Conservation (phyloP, 306 rosid genomes). For the Castanea crenata region DNA sequence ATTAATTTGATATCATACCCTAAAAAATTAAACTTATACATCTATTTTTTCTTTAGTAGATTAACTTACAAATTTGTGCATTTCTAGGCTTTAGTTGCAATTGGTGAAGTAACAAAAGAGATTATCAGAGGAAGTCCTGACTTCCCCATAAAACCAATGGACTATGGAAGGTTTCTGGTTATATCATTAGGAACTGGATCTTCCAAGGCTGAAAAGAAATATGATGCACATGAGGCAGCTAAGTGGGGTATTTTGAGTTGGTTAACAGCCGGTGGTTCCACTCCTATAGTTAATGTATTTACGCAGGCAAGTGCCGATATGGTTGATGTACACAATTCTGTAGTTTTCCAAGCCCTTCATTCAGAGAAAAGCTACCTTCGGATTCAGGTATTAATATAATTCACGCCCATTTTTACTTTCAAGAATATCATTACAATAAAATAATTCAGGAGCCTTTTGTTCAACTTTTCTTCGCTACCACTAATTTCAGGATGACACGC, state of each 20-base stretch:
- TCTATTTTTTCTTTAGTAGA: not conserved
- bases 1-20: not conserved
- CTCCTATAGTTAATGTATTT: not conserved
- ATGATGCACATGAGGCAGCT: not conserved
- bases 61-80: not conserved
- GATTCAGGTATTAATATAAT: not conserved
- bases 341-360: not conserved
- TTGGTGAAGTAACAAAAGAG: not conserved
- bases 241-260: not conserved
- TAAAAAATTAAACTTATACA: too few species aligned
- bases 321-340: not conserved
- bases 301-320: not conserved
- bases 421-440: not conserved
- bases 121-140: not conserved
- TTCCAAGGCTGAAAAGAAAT: not conserved
- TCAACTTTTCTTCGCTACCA: too few species aligned
- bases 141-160: not conserved
- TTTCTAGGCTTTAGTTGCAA: not conserved
- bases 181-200: not conserved
- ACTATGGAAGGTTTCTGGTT: not conserved
- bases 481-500: constrained; percentile 46
- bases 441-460: too few species aligned
- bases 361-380: not conserved
- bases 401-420: constrained; percentile 15
- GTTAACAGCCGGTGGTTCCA: not conserved